Evolutionary conservation across 2,329 filamentous ascomycete species (phyloP).

Genomic region (Emergomyces africanus): DNA sequence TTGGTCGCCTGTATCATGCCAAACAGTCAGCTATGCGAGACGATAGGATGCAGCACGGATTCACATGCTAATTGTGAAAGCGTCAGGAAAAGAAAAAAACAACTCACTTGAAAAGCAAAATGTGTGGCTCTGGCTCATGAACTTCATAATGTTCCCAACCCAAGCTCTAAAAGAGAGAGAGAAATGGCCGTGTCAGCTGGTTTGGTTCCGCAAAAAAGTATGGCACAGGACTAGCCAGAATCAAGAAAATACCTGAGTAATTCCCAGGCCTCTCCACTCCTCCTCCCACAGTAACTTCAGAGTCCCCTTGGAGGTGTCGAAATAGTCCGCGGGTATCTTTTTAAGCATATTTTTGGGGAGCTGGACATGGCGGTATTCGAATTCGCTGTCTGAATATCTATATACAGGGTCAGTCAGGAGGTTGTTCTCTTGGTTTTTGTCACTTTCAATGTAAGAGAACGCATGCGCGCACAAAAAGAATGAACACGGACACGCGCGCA

Average conservation of each 20-base stretch:
- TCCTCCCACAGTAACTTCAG: slow-evolving; percentile 96
- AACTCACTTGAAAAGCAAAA: slow-evolving; percentile 77
- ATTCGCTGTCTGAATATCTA: slow-evolving; percentile 87
- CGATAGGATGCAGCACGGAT: slow-evolving; percentile 6
- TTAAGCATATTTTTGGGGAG: slow-evolving; percentile 98
- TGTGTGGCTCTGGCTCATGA: slow-evolving; percentile 96
- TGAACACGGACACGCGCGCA: slow-evolving; percentile 2
- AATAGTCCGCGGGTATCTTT: slow-evolving; percentile 87
- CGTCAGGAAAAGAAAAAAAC: slow-evolving; percentile 8
- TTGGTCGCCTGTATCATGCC: slow-evolving; percentile 49
- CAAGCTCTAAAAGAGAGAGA: slow-evolving; percentile 53
- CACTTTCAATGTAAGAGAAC: too few species aligned
- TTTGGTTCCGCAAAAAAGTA: background rate
- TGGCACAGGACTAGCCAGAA: background rate
- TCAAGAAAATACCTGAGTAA: slow-evolving; percentile 67
- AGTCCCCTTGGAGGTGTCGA: slow-evolving; percentile 77
- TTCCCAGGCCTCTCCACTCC: slow-evolving; percentile 93
- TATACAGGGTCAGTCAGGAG: background rate
- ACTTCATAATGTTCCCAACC: slow-evolving; percentile 99
- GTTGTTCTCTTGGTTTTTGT: too few species aligned
- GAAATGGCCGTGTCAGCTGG: background rate
- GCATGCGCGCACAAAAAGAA: background rate
- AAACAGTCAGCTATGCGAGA: slow-evolving; percentile 15
- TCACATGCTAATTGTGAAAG: background rate
- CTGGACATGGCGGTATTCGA: slow-evolving; percentile 95